Evolutionary conservation across 75 land plant species (phyloP), one percentile per base, ranked within the genome.

Genomic region (Isoetes taiwanensis): DNA sequence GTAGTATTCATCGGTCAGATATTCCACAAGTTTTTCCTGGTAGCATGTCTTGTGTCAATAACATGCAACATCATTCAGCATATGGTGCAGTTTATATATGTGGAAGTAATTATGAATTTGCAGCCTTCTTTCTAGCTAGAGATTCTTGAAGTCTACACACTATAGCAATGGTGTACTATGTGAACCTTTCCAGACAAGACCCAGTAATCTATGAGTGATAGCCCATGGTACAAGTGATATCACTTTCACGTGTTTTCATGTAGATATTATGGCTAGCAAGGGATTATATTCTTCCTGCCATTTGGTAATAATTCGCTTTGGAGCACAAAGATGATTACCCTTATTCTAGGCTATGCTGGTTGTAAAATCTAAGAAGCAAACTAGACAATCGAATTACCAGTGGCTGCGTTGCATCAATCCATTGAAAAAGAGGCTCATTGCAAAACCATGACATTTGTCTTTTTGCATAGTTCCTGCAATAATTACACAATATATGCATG

Each of bases 381-480:
- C n/a, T n/a, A n/a, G n/a, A n/a, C n/a, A n/a, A n/a, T n/a, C n/a
- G n/a, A n/a, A n/a, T 40, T 54, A 86, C 93, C 75, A 79, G 37
- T 26, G 86, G 79, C 56, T 61, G 76, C 2, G 95, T 81, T 54
- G 83, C 95, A 67, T 91, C 79, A 52, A 91, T 68, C 98, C 98
- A 91, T 30, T 87, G 85, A 68, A 84, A 91, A 6, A 81, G 72
- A 12, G 34, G 76, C 55, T 87, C 98, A 64, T 84, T 77, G 1
- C 98, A 80, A 37, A 84, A 86, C 98, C 98, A 91, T 56, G 89
- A 83, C 56, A 84, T 55, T 54, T 91, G 98, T 66, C 88, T 73
- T 65, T 83, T 87, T 20, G 95, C 98, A 64, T 75, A 89, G 62
- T 88, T 87, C 58, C 93, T 86, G 78, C 67, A 9, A 10, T 48